phyloP scores from a whole-genome alignment of 805 yeast genomes.

The Candida ulmi region DNA sequence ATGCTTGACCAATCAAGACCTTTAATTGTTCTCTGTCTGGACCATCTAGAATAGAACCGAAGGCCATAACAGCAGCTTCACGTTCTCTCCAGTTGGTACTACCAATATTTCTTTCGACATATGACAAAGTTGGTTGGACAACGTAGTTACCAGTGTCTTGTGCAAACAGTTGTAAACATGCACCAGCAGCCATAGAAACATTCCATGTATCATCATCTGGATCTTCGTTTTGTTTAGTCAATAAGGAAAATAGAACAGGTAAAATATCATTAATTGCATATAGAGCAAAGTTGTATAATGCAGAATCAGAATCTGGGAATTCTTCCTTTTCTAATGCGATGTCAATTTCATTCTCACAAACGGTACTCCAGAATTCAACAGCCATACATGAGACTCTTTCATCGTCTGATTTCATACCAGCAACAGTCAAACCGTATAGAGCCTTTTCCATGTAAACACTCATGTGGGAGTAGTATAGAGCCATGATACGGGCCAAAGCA shows the following conservation, averaged over 20 bases:
- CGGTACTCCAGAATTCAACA: slow-evolving; percentile 98
- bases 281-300: slow-evolving; percentile 74
- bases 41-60: slow-evolving; percentile 94
- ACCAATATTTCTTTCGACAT: slow-evolving; percentile 70
- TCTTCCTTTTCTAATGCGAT: slow-evolving; percentile 65
- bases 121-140: slow-evolving; percentile 76
- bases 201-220: slow-evolving; percentile 97
- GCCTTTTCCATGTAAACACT: slow-evolving; percentile 97
- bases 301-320: slow-evolving; percentile 43
- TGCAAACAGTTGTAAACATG: slow-evolving; percentile 91
- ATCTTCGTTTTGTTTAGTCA: slow-evolving; percentile 88
- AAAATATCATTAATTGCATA: slow-evolving; percentile 80
- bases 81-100: slow-evolving; percentile 73
- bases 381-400: slow-evolving; percentile 96
- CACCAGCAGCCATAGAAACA: slow-evolving; percentile 98
- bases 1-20: slow-evolving; percentile 70
- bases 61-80: slow-evolving; percentile 99
- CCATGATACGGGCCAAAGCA: slow-evolving; percentile 88
- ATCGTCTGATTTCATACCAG: slow-evolving; percentile 82
- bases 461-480: slow-evolving; percentile 84
- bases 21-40: slow-evolving; percentile 72
- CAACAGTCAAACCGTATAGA: slow-evolving; percentile 78
- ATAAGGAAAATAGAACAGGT: slow-evolving; percentile 74
- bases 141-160: slow-evolving; percentile 84
- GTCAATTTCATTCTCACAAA: slow-evolving; percentile 95